Evolutionary conservation across 768 basidiomycete genomes (phyloP).

Genomic region (Lactifluus volemus): DNA sequence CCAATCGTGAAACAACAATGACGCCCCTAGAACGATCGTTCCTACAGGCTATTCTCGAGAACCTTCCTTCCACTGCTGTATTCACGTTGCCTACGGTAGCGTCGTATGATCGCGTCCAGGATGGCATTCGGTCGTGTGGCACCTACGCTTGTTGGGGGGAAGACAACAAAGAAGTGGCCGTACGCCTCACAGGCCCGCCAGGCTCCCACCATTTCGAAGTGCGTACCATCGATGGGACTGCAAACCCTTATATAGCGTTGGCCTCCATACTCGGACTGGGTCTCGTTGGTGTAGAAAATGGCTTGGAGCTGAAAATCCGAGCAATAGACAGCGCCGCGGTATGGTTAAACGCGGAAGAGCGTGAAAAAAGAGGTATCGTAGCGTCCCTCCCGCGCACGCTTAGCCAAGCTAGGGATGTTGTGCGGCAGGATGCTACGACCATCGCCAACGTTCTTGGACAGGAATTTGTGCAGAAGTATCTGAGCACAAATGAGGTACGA

Average conservation of each 20-base stretch:
- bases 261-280: slow-evolving; percentile 51
- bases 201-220: slow-evolving; percentile 58
- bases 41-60: slow-evolving; percentile 47
- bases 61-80: slow-evolving; percentile 50
- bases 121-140: slow-evolving; percentile 65
- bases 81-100: slow-evolving; percentile 49
- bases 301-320: slow-evolving; percentile 29
- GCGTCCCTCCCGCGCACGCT: slow-evolving; percentile 42
- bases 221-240: slow-evolving; percentile 52
- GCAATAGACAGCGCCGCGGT: slow-evolving; percentile 34
- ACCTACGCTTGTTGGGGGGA: slow-evolving; percentile 62
- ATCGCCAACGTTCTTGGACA: slow-evolving; percentile 36
- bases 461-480: slow-evolving; percentile 38
- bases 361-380: slow-evolving; percentile 38
- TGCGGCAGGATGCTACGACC: slow-evolving; percentile 29
- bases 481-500: slow-evolving; percentile 41
- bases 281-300: slow-evolving; percentile 36
- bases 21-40: slow-evolving; percentile 45
- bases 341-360: slow-evolving; percentile 37
- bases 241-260: slow-evolving; percentile 52
- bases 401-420: slow-evolving; percentile 37
- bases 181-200: slow-evolving; percentile 44
- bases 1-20: slow-evolving; percentile 25
- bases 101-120: slow-evolving; percentile 56
- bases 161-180: slow-evolving; percentile 57